Evolutionary conservation across 352 stramenopile species (phyloP), one percentile per base, ranked within the genome.

Genomic region (Pythium biforme): DNA sequence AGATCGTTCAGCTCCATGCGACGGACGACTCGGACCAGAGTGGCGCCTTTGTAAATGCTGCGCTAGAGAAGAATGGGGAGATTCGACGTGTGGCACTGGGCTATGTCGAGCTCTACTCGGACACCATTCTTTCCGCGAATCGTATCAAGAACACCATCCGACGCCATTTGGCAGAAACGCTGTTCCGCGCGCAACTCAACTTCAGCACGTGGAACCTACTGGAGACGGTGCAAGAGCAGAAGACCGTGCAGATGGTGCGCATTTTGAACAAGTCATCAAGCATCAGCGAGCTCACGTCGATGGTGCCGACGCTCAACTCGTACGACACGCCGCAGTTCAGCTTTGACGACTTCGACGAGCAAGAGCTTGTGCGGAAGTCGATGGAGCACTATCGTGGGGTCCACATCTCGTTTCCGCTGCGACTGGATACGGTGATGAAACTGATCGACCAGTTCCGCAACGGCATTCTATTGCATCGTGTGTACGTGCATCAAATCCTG

Each of bases 161-260:
- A 3, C 62, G 76, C 27, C 81, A 94, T 52, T 65, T 94, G 17
- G 81, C 85, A 27, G 81, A 92, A 46, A 68, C 76, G n/a, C 69
- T 94, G 2, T 90, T 90, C 65, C 81, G 85, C 3, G 89, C 85
- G 20, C 85, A 90, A 46, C 77, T 94, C 33, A 90, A 94, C 43
- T 94, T 94, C 52, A 90, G 81, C 53, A 94, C 85, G 22, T 94
- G 85, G 85, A 94, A 90, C 57, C 58, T 91, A 33, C 62, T 94
- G 15, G 85, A 94, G 52, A 82, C 83, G 1, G 75, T 92, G 22
- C 77, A 94, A 69, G 85, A 94, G 60, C 85, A 94, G 48, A 80
- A 85, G 46, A 92, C 83, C 3, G 83, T 92, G 26, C 82, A 90
- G 50, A 92, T 91, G 78, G 80, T 94, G 48, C 77, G 81, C n/a